Evolutionary conservation across 1,284 basidiomycete species (phyloP).

Genomic region (Pseudozyma hubeiensis): DNA sequence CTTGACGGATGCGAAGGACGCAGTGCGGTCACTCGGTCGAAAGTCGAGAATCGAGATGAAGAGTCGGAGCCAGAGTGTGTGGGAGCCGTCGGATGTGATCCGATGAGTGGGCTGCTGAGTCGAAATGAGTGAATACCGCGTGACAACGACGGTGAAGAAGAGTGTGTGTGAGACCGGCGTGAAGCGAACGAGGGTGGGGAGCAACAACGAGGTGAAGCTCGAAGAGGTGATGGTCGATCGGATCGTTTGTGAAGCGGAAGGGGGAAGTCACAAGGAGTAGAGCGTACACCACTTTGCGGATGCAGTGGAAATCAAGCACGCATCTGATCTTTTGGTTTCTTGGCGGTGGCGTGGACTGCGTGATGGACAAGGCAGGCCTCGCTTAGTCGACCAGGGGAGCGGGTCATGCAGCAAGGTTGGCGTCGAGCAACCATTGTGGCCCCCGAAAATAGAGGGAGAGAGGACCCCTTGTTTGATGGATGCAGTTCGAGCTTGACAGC

Average conservation of each 20-base stretch:
- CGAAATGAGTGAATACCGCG: not conserved
- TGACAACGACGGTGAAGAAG: too few species aligned
- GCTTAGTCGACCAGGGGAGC: too few species aligned
- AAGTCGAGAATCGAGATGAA: not conserved
- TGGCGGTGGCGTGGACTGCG: not conserved
- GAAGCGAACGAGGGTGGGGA: too few species aligned
- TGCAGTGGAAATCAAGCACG: not conserved
- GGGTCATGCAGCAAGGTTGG: too few species aligned
- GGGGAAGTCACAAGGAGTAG: not conserved
- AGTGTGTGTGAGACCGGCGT: too few species aligned
- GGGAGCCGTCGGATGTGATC: not conserved
- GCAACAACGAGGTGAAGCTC: not conserved
- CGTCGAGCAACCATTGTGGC: too few species aligned
- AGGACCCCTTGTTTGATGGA: not conserved
- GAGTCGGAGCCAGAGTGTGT: not conserved
- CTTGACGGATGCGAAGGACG: too few species aligned
- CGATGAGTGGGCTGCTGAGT: not conserved
- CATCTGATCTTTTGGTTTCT: not conserved
- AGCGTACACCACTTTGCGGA: not conserved
- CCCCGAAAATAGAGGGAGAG: not conserved
- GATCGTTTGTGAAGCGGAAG: not conserved
- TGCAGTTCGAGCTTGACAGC: conserved; percentile 1
- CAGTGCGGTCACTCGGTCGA: too few species aligned
- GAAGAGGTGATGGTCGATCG: not conserved
- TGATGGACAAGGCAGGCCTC: too few species aligned